Base-by-base conservation (phyloP, 495 filamentous ascomycete genomes). In the Neurospora sp. region DNA sequence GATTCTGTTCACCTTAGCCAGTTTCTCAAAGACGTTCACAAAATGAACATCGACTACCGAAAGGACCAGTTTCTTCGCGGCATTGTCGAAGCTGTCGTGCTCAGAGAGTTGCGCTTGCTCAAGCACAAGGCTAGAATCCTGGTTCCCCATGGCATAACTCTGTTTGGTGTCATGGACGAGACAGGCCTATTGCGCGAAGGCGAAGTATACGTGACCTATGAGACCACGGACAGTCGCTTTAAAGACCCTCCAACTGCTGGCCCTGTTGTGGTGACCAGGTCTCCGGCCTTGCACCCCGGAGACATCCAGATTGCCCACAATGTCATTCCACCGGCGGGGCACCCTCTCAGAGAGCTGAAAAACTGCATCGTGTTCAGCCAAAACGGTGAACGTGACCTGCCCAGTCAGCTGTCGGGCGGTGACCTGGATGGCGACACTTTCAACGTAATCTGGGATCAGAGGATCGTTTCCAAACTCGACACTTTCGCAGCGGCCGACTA, bases 91-190 rank as follows among this genome's bases (percentile, higher is more conserved):
- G 84, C 90, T 3, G 83, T 89, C 35, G 83, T 93, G 3, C 81
- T 95, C 2, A 83, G 83, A 8, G 86, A 91, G 72, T 83, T 96
- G 7, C 88, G 92, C 11, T 82, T 90, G 10, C 81, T 97, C 23
- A 97, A 96, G 77, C 87, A 94, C 81, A 89, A 88, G 71, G 88
- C 91, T 1, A 88, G 92, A 1, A 96, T 96, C 54, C 89, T 85
- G 0, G 86, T 97, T 1, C 76, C 84, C 3, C 73, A 90, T n/a
- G 93, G 92, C 0, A 83, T 89, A 9, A 93, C 90, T 1, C 82
- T 96, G 0, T 93, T 90, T 74, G 93, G 93, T 5, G 84, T 96
- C 37, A 92, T 96, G 88, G 93, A 97, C 75, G 93, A 97, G 80
- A 93, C 91, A 2, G 88, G 87, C 1, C 84, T 83, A 42, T 81